Percentiles rank a stretch among this genome's conserved stretches.
Conservation (phyloP, 306 rosid species). For the Oemleria cerasiformis region DNA sequence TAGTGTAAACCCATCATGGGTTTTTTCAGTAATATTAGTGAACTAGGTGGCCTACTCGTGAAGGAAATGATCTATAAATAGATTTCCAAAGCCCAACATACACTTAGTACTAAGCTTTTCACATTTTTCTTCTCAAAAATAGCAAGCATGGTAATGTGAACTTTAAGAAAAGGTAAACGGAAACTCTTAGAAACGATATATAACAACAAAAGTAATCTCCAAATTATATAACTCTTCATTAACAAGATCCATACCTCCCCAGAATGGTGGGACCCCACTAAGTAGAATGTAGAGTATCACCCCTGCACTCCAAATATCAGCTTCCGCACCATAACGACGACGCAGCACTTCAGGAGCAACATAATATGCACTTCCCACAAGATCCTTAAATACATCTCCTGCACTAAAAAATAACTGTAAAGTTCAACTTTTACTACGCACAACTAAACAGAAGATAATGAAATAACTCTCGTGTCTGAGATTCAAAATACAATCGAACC, state of each 20-base stretch:
- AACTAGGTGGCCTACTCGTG: background rate
- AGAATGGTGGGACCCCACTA: constrained; percentile 93
- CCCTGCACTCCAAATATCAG: constrained; percentile 98
- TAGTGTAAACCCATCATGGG: background rate
- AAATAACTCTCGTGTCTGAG: background rate
- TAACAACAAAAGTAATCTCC: background rate
- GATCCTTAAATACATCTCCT: constrained; percentile 80
- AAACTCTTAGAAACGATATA: too few relatives aligned
- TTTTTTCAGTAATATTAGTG: background rate
- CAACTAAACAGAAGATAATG: background rate
- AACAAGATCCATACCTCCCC: constrained; percentile 66
- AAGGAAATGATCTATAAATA: background rate
- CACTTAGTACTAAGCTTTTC: background rate
- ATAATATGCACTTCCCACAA: constrained; percentile 96
- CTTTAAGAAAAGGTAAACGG: background rate
- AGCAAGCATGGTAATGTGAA: constrained; percentile 4
- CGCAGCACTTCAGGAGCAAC: constrained; percentile 96
- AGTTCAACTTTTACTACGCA: background rate
- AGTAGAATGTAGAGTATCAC: constrained; percentile 87
- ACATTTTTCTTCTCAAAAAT: background rate
- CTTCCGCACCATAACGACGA: constrained; percentile 75
- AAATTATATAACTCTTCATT: background rate
- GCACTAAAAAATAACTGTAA: constrained; percentile 25
- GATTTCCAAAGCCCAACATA: background rate
- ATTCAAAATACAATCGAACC: background rate